These are phyloP conservation scores for Aspergillus kassunensis DNA, from an alignment of 495 filamentous ascomycete species.

Conservation along the genomic window DNA sequence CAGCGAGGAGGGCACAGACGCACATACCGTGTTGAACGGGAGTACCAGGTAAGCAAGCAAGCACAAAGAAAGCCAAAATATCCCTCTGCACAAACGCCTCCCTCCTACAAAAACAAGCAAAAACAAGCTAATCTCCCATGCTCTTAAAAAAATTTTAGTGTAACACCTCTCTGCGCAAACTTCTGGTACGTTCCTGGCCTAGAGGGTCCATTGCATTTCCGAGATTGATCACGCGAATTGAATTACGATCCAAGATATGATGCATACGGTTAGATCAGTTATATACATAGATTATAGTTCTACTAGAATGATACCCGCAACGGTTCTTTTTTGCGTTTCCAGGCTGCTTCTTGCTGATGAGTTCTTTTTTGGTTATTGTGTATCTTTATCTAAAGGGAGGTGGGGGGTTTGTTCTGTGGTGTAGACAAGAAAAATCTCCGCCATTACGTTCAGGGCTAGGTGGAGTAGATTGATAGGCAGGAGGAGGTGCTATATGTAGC, in stretches of 20 bases:
- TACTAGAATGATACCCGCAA: conserved; percentile 26
- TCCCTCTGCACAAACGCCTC: neutral
- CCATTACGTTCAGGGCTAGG: no score
- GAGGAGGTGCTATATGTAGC: no score
- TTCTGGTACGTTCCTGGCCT: conserved; percentile 76
- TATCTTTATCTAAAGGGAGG: no score
- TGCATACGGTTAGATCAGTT: conserved; percentile 1
- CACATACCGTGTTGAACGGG: conserved; percentile 84
- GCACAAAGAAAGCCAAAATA: no score
- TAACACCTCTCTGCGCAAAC: conserved; percentile 87
- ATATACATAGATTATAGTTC: no score
- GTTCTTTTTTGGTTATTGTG: neutral
- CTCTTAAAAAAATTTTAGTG: conserved; percentile 58
- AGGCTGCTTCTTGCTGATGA: neutral
- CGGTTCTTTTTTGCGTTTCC: conserved; percentile 17
- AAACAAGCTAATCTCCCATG: neutral
- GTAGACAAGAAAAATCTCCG: no score
- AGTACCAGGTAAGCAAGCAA: conserved; percentile 42
- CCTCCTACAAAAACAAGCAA: neutral
- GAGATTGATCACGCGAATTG: neutral
- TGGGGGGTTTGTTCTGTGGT: no score
- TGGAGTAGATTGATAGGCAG: no score
- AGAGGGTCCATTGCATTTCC: conserved; percentile 66
- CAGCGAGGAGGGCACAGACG: conserved; percentile 77
- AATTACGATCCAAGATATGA: no score